Evolutionary conservation across 2,329 filamentous ascomycete species (phyloP), one percentile per base, ranked within the genome.

Genomic region (Sporothrix brunneoviolacea): DNA sequence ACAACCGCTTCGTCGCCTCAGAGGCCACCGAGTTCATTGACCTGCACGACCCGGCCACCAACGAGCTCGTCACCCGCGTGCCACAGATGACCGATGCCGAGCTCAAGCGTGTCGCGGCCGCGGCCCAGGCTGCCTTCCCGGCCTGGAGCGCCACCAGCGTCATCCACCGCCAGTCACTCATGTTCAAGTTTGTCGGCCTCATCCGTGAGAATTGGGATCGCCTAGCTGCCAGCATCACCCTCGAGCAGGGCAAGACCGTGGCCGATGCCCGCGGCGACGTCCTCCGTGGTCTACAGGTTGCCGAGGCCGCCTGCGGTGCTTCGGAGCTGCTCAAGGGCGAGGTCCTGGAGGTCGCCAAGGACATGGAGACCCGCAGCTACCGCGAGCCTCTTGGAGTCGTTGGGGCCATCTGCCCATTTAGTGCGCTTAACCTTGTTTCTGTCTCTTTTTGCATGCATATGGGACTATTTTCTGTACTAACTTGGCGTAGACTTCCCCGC

Each of bases 181-280:
- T 91, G 85, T 91, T 93, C 76, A 86, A 85, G 68, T 90, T 89
- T 62, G 86, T 89, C 30, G 76, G 77, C 28, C 72, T 93, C 62
- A 88, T 93, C 65, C 76, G 86, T 47, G 84, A 91, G 70, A 85
- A 93, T 71, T 91, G 86, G 86, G 88, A 93, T 66, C 77, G 88
- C 16, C 71, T 93, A 58, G 88, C 88, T 15, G 87, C 88, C 12
- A 89, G 84, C 70, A 93, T 93, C 66, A 91, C 86, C 7, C 75
- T 91, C 51, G 88, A 93, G 73, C 88, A 93, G 73, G 88, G 88
- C 66, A 93, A 93, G 79, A 93, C 88, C 0, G 84, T 91, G 66
- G 84, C 84, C 48, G 88, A 93, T 66, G 87, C 88, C 32, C 84
- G 76, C 67, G 88, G 88, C 39, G 88, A 93, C 65, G 88, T 93